phyloP scores from a whole-genome alignment of 1,139 yeast species.

The Petasospora rhodanensis region DNA sequence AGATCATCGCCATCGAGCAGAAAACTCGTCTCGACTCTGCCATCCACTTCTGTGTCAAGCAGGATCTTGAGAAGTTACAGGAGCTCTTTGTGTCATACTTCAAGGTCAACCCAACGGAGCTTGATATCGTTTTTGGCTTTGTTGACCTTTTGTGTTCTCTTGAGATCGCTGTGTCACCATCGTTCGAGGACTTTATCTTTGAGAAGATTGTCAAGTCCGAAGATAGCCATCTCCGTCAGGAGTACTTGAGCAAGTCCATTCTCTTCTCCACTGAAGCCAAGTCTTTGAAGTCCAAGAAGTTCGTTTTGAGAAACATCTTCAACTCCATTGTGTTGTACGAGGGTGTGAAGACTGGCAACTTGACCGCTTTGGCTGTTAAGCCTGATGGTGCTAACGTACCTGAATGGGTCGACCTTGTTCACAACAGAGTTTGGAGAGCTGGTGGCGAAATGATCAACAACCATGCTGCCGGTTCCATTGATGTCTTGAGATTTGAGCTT shows the following conservation, averaged over 20 bases:
- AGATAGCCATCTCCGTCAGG: slow-evolving; percentile 43
- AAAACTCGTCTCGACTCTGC: slow-evolving; percentile 50
- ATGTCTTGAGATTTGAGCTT: slow-evolving; percentile 70
- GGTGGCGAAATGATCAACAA: slow-evolving; percentile 49
- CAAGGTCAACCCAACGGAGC: slow-evolving; percentile 32
- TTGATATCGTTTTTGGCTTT: slow-evolving; percentile 41
- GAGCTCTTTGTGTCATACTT: slow-evolving; percentile 47
- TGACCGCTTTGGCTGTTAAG: slow-evolving; percentile 43
- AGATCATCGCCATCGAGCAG: slow-evolving; percentile 39
- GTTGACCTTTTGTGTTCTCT: slow-evolving; percentile 46
- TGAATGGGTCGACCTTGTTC: slow-evolving; percentile 61
- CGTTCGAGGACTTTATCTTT: slow-evolving; percentile 56
- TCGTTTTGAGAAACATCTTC: slow-evolving; percentile 57
- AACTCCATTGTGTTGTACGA: slow-evolving; percentile 66
- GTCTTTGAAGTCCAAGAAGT: slow-evolving; percentile 53
- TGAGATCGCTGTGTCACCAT: slow-evolving; percentile 43
- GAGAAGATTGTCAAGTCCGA: slow-evolving; percentile 48
- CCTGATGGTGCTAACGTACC: slow-evolving; percentile 31
- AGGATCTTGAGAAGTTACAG: slow-evolving; percentile 63
- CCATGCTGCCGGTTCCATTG: slow-evolving; percentile 67
- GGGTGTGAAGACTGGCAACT: slow-evolving; percentile 44
- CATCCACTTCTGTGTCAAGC: slow-evolving; percentile 69
- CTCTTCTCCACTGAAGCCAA: slow-evolving; percentile 42
- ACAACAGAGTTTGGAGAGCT: slow-evolving; percentile 69
- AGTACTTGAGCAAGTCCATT: slow-evolving; percentile 49